Percentiles rank a stretch among this genome's conserved stretches.
These are phyloP conservation scores for Pestalotiopsis fici DNA, from an alignment of 2,329 filamentous ascomycete genomes.

Conservation along the genomic window DNA sequence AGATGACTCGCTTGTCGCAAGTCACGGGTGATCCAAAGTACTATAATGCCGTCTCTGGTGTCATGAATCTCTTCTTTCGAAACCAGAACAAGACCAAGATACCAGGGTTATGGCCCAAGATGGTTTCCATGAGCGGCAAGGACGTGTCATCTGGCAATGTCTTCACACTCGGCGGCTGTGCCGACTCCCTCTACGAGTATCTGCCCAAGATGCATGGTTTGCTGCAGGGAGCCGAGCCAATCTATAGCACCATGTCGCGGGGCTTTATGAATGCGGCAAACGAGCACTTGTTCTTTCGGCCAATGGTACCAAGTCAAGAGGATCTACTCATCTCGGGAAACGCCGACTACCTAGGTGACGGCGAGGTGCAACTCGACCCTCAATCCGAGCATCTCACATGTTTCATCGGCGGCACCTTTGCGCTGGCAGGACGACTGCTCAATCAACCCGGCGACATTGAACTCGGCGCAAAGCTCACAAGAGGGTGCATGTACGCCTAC, in stretches of 20 bases:
- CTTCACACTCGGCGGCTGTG: constrained; percentile 37
- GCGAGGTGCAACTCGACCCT: constrained; percentile 27
- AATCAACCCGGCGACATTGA: constrained; percentile 52
- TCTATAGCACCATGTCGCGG: constrained; percentile 38
- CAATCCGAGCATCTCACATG: constrained; percentile 64
- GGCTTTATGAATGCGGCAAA: constrained; percentile 59
- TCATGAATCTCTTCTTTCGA: constrained; percentile 67
- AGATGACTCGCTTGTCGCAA: constrained; percentile 73
- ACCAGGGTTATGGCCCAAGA: constrained; percentile 73
- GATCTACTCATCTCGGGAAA: constrained; percentile 66
- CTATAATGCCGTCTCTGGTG: constrained; percentile 68
- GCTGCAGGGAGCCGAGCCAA: constrained; percentile 55
- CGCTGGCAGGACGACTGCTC: constrained; percentile 65
- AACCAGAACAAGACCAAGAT: constrained; percentile 67
- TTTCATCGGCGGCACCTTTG: constrained; percentile 72
- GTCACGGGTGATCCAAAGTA: constrained; percentile 73
- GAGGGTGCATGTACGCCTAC: constrained; percentile 67
- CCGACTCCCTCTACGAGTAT: constrained; percentile 52
- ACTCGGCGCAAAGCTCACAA: constrained; percentile 57
- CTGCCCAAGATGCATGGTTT: constrained; percentile 67
- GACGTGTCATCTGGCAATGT: constrained; percentile 34
- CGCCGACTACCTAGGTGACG: constrained; percentile 31
- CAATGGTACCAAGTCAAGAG: constrained; percentile 58
- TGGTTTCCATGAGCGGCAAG: constrained; percentile 59
- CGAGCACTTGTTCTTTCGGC: constrained; percentile 66